Evolutionary conservation across 345 rosid species (phyloP), one percentile per base, ranked within the genome.

Genomic region (Eucalyptus leucophloia): DNA sequence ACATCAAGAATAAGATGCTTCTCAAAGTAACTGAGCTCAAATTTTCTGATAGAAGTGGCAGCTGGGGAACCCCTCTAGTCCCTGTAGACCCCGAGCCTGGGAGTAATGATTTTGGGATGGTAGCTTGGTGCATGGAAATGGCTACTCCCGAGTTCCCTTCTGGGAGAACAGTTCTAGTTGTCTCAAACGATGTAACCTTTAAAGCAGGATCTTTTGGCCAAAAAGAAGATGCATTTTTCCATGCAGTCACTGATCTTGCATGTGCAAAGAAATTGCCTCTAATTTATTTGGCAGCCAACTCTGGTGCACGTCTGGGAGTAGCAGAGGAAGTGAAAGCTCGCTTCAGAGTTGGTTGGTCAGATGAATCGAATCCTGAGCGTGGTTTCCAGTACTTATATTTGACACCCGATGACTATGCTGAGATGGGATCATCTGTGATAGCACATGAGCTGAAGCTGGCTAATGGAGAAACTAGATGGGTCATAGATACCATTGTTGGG

Each of bases 201-300:
- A 97, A 95, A 93, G 99, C 98, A 42, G 99, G 99, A 88, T 98
- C 99, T 88, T 98, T 98, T 92, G 99, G 99, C 89, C 99, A 97
- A 85, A 97, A 93, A 92, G 99, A 98, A 93, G 99, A 98, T 82
- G 99, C 99, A 50, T 98, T 97, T 94, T 98, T 98, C 91, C 95
- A 91, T 89, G 99, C 98, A 67, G 97, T 98, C 50, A 96, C 99
- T 86, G 97, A 97, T 90, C 97, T 97, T 50, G 99, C 99, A 83
- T 98, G 99, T 91, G 90, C 92, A 72, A 93, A 94, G 94, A 98
- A 96, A 92, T 93, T 98, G 87, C 99, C 99, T 53, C 90, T 98
- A 87, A 95, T 98, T 89, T 98, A 98, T 93, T 93, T 98, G 95
- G 99, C 99, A 50, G 99, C 97, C 67, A 98, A 98, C 91, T 98